These are phyloP conservation scores for Lathyrus aphaca DNA, from an alignment of 306 rosid genomes.

Conservation along the genomic window DNA sequence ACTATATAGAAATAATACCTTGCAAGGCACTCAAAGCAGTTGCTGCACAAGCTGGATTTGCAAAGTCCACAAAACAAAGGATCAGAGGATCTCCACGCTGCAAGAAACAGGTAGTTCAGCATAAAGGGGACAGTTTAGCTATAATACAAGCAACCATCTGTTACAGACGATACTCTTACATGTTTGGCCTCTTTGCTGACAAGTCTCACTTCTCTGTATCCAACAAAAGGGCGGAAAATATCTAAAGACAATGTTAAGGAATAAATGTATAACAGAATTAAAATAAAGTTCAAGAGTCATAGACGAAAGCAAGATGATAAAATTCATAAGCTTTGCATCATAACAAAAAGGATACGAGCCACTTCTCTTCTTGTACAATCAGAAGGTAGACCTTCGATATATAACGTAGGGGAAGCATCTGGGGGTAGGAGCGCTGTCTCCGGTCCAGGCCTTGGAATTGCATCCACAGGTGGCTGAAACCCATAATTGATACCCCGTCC, in stretches of 20 bases:
- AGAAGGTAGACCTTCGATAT: conserved; percentile 91
- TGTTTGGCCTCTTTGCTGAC: conserved; percentile 85
- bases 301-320: conserved; percentile 8
- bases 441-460: conserved; percentile 64
- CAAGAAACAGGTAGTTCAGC: conserved; percentile 41
- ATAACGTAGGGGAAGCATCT: conserved; percentile 88
- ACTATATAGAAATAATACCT: conserved; percentile 49
- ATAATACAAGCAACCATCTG: conserved; percentile 19
- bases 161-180: conserved; percentile 53
- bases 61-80: conserved; percentile 91
- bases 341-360: conserved; percentile 77
- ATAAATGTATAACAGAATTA: conserved; percentile 7
- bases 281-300: conserved; percentile 11
- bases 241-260: conserved; percentile 56
- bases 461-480: conserved; percentile 65
- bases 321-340: conserved; percentile 25
- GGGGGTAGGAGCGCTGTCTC: conserved; percentile 80
- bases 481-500: conserved; percentile 58
- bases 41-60: conserved; percentile 85
- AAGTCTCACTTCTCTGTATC: conserved; percentile 90
- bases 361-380: conserved; percentile 86
- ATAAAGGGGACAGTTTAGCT: conserved; percentile 15
- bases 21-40: conserved; percentile 93
- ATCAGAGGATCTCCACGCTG: conserved; percentile 94
- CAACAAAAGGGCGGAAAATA: conserved; percentile 95